Base-by-base conservation (phyloP, 805 yeast species). In the Starmerella apicola region DNA sequence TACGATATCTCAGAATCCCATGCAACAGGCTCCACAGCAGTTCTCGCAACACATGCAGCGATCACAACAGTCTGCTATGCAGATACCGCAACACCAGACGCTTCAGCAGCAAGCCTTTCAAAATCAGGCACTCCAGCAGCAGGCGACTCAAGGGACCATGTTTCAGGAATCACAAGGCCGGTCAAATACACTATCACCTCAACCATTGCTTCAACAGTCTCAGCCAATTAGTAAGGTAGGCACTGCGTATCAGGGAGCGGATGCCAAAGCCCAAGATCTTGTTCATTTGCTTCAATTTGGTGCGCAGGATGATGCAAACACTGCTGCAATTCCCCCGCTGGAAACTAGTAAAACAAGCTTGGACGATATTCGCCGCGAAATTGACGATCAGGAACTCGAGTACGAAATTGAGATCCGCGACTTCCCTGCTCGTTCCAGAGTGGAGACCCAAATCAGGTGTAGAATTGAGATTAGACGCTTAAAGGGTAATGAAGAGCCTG, bases 401-500 rank as follows among this genome's bases (percentile, higher is more conserved):
- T 50, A 43, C 37, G 22, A 33, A 19, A 24, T 52, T 28, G 40
- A 29, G 13, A 29, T 88, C 1, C 58, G 66, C 6, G 79, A 76
- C 37, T 65, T 88, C 33, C 96, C 96, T 2, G 62, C 72, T 4
- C 76, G 75, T 50, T 83, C 95, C 10, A 72, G 98, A 49, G 98
- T 88, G 5, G 98, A 88, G 61, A 88, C 96, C 13, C 98, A 91
- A 62, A 83, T 91, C 56, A 86, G 84, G 58, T 64, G 93, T 32
- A 68, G 70, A 32, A 61, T 88, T 17, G 57, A 69, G 7, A 63
- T 88, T 32, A 68, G 76, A 23, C 94, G 95, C 36, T 22, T 24
- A 15, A 30, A 17, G n/a, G n/a, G 15, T 17, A 27, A 25, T 5
- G n/a, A 10, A 18, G 12, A 32, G 2, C 39, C 39, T n/a, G 26